These are phyloP conservation scores for Cornus kousa DNA, from an alignment of 148 eudicot genomes.

Conservation along the genomic window DNA sequence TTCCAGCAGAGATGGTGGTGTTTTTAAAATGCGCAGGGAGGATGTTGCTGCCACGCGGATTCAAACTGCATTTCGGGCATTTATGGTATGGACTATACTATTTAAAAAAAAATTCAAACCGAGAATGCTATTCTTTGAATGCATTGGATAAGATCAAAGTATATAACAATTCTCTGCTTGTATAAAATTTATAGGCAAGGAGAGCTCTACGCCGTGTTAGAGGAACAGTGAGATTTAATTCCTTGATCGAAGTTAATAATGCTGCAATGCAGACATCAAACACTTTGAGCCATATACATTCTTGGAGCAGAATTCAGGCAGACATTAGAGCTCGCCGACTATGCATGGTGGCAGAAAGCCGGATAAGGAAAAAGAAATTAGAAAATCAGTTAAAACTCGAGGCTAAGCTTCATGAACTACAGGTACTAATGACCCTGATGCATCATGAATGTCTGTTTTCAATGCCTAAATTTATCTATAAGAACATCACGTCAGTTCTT, in stretches of 20 bases:
- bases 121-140: no score
- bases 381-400: slow-evolving; percentile 37
- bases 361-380: slow-evolving; percentile 26
- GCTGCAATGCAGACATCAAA: slow-evolving; percentile 24
- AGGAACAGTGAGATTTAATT: slow-evolving; percentile 14
- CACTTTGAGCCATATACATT: slow-evolving; percentile 21
- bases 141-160: no score
- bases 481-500: not conserved
- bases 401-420: slow-evolving; percentile 28
- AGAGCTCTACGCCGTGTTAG: slow-evolving; percentile 11
- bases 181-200: slow-evolving; percentile 15
- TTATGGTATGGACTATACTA: not conserved
- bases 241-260: slow-evolving; percentile 9
- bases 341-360: slow-evolving; percentile 32
- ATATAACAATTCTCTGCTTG: no score
- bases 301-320: slow-evolving; percentile 27
- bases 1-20: not conserved
- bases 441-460: not conserved
- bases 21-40: not conserved
- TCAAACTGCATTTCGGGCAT: slow-evolving; percentile 33
- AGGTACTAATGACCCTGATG: slow-evolving; percentile 17
- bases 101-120: no score
- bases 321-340: slow-evolving; percentile 28
- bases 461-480: not conserved
- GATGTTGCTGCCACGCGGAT: slow-evolving; percentile 22